Percentiles rank a stretch among this genome's conserved stretches.
These are phyloP conservation scores for Aegilops speltoides DNA, from an alignment of 176 grass and related monocot genomes.

Conservation along the genomic window DNA sequence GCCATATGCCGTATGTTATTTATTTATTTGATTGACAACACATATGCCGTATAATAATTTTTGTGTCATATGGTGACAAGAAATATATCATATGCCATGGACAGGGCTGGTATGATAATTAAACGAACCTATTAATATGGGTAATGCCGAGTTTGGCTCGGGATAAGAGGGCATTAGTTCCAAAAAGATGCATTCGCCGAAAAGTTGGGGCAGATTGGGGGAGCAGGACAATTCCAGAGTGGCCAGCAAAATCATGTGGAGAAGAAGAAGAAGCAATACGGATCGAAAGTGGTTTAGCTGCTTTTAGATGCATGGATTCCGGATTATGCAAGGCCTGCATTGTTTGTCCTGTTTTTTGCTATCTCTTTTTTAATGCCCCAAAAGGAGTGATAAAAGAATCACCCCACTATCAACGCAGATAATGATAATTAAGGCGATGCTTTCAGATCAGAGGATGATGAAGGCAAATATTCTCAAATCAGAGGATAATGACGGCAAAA, in stretches of 20 bases:
- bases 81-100: too few species aligned
- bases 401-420: background rate
- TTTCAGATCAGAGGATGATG: background rate
- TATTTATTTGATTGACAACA: background rate
- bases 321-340: background rate
- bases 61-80: background rate
- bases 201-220: background rate
- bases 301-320: background rate
- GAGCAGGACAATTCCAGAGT: background rate
- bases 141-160: background rate
- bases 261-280: background rate
- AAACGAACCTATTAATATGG: background rate
- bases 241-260: background rate
- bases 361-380: background rate
- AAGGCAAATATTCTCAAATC: background rate
- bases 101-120: background rate
- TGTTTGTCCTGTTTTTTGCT: background rate
- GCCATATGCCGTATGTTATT: background rate
- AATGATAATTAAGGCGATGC: background rate
- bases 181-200: background rate
- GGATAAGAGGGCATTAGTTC: constrained; percentile 29
- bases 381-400: background rate
- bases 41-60: too few species aligned
- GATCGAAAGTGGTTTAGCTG: background rate
- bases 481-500: constrained; percentile 7